phyloP scores from a whole-genome alignment of 768 basidiomycete species.

The Collybia mongolica region DNA sequence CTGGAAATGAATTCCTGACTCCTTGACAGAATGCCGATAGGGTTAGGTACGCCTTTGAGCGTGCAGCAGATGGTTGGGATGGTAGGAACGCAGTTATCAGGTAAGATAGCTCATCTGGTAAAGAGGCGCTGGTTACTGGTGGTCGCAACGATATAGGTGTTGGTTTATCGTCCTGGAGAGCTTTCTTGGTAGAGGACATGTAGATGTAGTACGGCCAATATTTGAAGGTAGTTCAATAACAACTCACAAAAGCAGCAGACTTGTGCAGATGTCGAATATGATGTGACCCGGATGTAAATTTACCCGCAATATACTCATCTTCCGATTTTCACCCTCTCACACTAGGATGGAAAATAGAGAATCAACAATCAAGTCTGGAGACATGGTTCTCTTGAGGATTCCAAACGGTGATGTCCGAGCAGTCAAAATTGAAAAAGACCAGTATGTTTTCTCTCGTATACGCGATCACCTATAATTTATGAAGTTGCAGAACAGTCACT shows the following conservation, averaged over 20 bases:
- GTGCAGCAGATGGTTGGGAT: conserved; percentile 37
- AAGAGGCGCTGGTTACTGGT: conserved; percentile 27
- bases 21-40: conserved; percentile 71
- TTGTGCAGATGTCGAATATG: too few relatives aligned
- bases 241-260: too few relatives aligned
- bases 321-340: background rate
- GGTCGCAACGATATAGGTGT: too few relatives aligned
- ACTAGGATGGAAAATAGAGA: conserved; percentile 18
- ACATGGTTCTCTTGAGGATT: conserved; percentile 76
- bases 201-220: too few relatives aligned
- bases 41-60: conserved; percentile 69
- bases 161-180: background rate
- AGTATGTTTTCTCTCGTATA: conserved; percentile 44
- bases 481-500: conserved; percentile 53
- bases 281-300: too few relatives aligned
- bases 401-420: conserved; percentile 81
- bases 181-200: conserved; percentile 6
- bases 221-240: too few relatives aligned
- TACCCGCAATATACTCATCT: background rate
- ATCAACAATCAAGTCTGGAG: conserved; percentile 55
- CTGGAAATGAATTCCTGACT: conserved; percentile 37
- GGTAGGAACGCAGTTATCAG: conserved; percentile 54
- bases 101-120: conserved; percentile 55
- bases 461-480: background rate
- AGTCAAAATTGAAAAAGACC: conserved; percentile 68